Conservation (phyloP, 1,284 basidiomycete genomes). For the Rhodotorula sp. region DNA sequence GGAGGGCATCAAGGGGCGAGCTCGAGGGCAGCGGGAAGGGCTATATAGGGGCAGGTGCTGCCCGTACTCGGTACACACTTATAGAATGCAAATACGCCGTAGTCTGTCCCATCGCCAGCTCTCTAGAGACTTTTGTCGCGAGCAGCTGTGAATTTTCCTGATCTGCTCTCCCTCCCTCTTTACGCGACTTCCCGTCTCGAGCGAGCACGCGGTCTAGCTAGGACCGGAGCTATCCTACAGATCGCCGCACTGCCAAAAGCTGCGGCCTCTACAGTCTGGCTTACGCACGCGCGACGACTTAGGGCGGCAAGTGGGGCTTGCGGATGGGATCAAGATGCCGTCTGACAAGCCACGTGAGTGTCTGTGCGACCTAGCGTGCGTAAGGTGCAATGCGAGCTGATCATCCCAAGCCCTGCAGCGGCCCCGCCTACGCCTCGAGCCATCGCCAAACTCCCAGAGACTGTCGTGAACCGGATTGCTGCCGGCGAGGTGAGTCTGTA, state of each 20-base stretch:
- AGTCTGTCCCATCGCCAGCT: background rate
- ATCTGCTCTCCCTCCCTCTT: too few species aligned
- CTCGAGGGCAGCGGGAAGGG: too few species aligned
- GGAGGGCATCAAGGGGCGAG: too few species aligned
- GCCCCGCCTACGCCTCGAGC: conserved; percentile 12
- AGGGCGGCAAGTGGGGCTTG: background rate
- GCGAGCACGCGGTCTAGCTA: too few species aligned
- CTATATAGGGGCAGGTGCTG: too few species aligned
- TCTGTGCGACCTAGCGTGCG: background rate
- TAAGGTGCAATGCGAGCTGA: background rate
- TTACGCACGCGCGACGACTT: background rate
- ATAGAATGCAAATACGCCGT: background rate
- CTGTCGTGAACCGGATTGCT: conserved; percentile 63
- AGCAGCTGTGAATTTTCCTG: background rate
- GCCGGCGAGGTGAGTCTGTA: conserved; percentile 57
- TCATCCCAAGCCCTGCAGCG: background rate
- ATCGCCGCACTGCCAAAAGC: background rate
- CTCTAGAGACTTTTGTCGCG: background rate
- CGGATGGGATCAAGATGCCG: background rate
- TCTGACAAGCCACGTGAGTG: background rate
- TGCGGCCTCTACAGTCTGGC: background rate
- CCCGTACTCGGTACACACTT: too few species aligned
- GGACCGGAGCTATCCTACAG: too few species aligned
- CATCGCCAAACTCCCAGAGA: conserved; percentile 54
- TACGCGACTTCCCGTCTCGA: too few species aligned